Conservation (phyloP, 23 red algal species). For the Pyropia haitanensis region DNA sequence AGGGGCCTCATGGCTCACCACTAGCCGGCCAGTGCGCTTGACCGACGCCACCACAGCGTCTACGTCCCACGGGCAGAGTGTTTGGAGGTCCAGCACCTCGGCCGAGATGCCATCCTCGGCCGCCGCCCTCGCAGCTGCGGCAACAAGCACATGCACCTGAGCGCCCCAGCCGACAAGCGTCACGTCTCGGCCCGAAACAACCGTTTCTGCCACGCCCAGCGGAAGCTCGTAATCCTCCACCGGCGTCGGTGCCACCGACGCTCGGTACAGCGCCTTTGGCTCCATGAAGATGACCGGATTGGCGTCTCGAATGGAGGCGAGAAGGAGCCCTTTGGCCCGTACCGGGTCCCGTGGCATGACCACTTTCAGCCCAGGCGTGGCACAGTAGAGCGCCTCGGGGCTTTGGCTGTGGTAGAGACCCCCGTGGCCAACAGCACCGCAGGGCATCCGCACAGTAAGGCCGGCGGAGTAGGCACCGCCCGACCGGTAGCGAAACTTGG, state of each 20-base stretch:
- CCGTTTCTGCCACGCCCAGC: slow-evolving; percentile 28
- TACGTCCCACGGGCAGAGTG: slow-evolving; percentile 52
- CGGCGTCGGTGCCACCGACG: slow-evolving; percentile 22
- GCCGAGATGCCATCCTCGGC: slow-evolving; percentile 9
- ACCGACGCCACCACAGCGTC: slow-evolving; percentile 39
- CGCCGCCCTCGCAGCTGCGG: slow-evolving; percentile 19
- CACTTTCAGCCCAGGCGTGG: slow-evolving; percentile 60
- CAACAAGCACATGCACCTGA: slow-evolving; percentile 29
- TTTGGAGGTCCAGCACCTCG: slow-evolving; percentile 56
- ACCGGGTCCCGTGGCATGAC: slow-evolving; percentile 38
- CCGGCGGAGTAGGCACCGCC: slow-evolving; percentile 43
- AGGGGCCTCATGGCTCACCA: slow-evolving; percentile 61
- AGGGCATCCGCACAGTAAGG: slow-evolving; percentile 43
- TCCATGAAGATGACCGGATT: slow-evolving; percentile 72
- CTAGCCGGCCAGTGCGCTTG: slow-evolving; percentile 17
- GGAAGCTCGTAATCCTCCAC: slow-evolving; percentile 23
- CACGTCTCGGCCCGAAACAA: slow-evolving; percentile 23
- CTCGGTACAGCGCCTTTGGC: slow-evolving; percentile 57
- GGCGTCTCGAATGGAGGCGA: slow-evolving; percentile 24
- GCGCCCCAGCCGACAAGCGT: slow-evolving; percentile 52
- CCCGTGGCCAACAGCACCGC: slow-evolving; percentile 57
- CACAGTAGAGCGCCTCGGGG: slow-evolving; percentile 54
- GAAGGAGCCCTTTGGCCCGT: slow-evolving; percentile 52
- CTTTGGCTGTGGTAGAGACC: slow-evolving; percentile 60
- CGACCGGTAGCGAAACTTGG: slow-evolving; percentile 65